A percentile compares a stretch with the other conserved stretches of the same genome.
phyloP scores from a whole-genome alignment of 129 eudicot genomes.

The Solidago caesia region DNA sequence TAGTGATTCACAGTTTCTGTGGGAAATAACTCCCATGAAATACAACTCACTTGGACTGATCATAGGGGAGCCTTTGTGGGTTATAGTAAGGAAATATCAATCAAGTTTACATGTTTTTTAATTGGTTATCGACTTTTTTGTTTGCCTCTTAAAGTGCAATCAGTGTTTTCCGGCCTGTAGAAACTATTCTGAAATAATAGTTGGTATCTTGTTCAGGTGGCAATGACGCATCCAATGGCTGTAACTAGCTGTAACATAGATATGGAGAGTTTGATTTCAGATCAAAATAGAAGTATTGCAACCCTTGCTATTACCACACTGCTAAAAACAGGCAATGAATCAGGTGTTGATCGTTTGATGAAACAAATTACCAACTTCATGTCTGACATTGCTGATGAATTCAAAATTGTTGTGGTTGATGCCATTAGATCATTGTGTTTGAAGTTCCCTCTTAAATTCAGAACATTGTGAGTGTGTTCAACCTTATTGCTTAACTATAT shows the following conservation, averaged over 20 bases:
- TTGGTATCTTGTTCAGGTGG: slow-evolving; percentile 59
- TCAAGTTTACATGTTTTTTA: no score
- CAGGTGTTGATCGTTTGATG: slow-evolving; percentile 97
- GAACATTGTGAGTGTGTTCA: slow-evolving; percentile 70
- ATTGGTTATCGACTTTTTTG: not conserved
- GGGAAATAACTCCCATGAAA: no score
- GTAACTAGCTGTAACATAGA: slow-evolving; percentile 95
- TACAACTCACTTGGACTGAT: no score
- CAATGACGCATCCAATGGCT: slow-evolving; percentile 97
- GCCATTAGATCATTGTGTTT: slow-evolving; percentile 92
- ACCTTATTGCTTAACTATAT: not conserved
- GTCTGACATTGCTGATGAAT: slow-evolving; percentile 98
- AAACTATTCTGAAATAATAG: not conserved
- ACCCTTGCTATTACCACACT: slow-evolving; percentile 97
- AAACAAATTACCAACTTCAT: slow-evolving; percentile 95
- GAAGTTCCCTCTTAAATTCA: slow-evolving; percentile 92
- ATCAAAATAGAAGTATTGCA: slow-evolving; percentile 96
- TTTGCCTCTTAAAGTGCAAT: not conserved
- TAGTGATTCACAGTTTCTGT: no score
- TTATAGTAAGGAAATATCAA: no score
- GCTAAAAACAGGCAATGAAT: slow-evolving; percentile 95
- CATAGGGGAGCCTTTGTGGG: no score
- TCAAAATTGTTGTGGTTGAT: slow-evolving; percentile 96
- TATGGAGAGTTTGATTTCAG: slow-evolving; percentile 96
- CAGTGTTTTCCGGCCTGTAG: not conserved